These are phyloP conservation scores for Prunus salicina DNA, from an alignment of 306 rosid genomes.

Conservation along the genomic window DNA sequence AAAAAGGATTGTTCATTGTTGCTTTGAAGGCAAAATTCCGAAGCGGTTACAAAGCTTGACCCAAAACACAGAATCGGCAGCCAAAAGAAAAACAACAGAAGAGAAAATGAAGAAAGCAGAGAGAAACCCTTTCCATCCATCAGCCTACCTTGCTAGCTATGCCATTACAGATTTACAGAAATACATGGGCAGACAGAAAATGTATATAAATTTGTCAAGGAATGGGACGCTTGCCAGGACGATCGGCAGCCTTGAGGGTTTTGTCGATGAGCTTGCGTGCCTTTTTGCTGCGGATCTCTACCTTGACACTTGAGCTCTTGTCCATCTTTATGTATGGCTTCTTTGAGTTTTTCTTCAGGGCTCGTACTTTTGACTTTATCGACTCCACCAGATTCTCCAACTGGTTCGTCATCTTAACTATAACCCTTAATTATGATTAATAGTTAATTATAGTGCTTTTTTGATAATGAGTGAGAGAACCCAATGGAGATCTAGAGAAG, in stretches of 20 bases:
- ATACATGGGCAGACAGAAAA: background rate
- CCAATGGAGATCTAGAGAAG: background rate
- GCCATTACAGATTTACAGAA: background rate
- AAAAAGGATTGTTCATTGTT: background rate
- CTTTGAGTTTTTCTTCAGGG: constrained; percentile 52
- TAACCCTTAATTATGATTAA: no score
- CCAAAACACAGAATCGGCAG: constrained; percentile 21
- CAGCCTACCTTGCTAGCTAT: background rate
- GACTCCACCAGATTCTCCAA: constrained; percentile 66
- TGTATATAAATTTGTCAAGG: background rate
- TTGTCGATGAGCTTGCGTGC: constrained; percentile 82
- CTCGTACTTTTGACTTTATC: constrained; percentile 73
- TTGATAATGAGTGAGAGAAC: no score
- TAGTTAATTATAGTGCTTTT: no score
- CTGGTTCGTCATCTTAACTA: constrained; percentile 49
- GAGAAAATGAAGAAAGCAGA: background rate
- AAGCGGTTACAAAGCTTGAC: constrained; percentile 11
- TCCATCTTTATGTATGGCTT: constrained; percentile 85
- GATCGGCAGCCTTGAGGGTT: constrained; percentile 79
- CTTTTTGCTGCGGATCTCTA: constrained; percentile 90
- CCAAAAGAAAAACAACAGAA: background rate
- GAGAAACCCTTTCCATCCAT: background rate
- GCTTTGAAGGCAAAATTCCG: constrained; percentile 1
- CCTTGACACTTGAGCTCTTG: constrained; percentile 85
- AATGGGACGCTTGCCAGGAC: constrained; percentile 36